Base-by-base conservation (phyloP, 2,329 filamentous ascomycete species). In the Diatrype stigma region DNA sequence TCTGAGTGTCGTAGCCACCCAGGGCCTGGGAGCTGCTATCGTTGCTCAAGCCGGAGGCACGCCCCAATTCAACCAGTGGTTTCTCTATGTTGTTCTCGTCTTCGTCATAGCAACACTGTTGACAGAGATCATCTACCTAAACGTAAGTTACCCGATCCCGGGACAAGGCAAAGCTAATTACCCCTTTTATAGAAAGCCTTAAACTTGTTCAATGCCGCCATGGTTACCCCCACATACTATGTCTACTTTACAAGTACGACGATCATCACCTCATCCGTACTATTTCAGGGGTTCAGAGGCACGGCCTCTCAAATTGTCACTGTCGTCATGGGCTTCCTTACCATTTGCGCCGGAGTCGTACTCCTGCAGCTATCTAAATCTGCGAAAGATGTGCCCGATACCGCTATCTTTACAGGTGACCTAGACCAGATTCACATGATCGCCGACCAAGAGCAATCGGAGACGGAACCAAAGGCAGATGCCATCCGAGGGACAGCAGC, bases 181-280 rank as follows among this genome's bases (percentile, higher is more conserved):
- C 58, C 40, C 3, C 46, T n/a, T 42, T 40, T 48, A 52, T 71
- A 97, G 92, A 99, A 99, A 96, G 94, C 94, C 6, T 79, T 97
- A 51, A 97, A 99, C 65, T 72, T 99, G 46, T 97, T 93, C 78
- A 97, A 99, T 64, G 94, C 94, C 35, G 93, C 94, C 7, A 81
- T 99, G 58, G 94, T 99, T 53, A 99, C 94, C 0, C 94, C 94
- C 1, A 99, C 94, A 2, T 99, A 99, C 73, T 99, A 99, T 69
- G 94, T 99, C 58, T 93, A 95, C 75, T 99, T 99, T 68, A 99
- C 94, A 37, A 96, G 87, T 60, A 88, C 91, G 5, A 97, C 94
- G 19, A 96, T 99, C 58, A 82, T 97, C 60, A 95, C 92, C 6
- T 96, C 93, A 0, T 89, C 92, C 3, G 85, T 99, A 45, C 76